Base-by-base conservation (phyloP, 164 flowering plant genomes). In the Warburgia ugandensis region DNA sequence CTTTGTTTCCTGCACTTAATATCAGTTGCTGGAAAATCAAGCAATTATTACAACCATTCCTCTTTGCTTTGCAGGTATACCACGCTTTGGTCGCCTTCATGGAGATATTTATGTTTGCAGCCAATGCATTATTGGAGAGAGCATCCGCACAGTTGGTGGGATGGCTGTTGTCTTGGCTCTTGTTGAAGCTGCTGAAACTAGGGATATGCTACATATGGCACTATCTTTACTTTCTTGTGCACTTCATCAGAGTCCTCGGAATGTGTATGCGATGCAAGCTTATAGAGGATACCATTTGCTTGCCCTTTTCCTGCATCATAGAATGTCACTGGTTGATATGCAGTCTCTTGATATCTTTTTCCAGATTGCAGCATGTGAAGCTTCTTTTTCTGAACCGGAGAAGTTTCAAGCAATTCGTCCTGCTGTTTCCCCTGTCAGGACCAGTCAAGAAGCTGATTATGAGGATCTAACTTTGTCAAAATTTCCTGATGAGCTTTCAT, bases 291-390 rank as follows among this genome's bases (percentile, higher is more conserved):
- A 94, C 71, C 99, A 94, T 77, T 74, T 94, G 70, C 83, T 94
- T 17, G 75, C 95, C 55, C 83, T 94, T 22, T 89, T 94, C 74
- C 72, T 94, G 50, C 95, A 77, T 51, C 84, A 79, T 6, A 78
- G 80, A 64, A 94, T 94, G 95, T 63, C 79, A 41, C 61, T 89
- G 63, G 86, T 94, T 65, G 96, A 94, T 71, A 86, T 86, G 96
- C 92, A 76, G 50, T 79, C 69, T 51, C 96, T 94, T 57, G 97
- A 94, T 66, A 86, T 94, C 50, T 94, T 94, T 68, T 94, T 86
- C 68, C 84, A 94, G 66, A 89, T 94, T 71, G 97, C 99, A 62
- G 99, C 99, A 50, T 89, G 99, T 52, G 95, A 89, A 73, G 99
- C 97, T 56, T 89, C 95, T 55, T 83, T 94, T 58, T 75, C 95